These are phyloP conservation scores for Rhodomyrtus tomentosa DNA, from an alignment of 345 rosid genomes.

Conservation along the genomic window DNA sequence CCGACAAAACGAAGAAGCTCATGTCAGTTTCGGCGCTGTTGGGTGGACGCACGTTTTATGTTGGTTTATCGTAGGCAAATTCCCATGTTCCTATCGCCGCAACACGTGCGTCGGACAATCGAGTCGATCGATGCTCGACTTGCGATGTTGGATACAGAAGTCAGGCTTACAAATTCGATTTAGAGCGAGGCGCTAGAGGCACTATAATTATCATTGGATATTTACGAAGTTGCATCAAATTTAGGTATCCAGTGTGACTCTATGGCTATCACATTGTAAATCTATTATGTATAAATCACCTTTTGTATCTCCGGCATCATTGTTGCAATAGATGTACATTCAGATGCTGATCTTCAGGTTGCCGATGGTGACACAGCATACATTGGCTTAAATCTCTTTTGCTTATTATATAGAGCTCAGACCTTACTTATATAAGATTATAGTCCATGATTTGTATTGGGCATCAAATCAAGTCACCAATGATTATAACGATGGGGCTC, in stretches of 20 bases:
- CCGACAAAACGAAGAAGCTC: background rate
- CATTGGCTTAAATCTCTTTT: background rate
- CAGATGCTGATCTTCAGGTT: background rate
- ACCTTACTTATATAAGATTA: background rate
- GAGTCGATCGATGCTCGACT: background rate
- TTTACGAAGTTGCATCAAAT: background rate
- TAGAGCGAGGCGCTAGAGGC: background rate
- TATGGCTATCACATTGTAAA: background rate
- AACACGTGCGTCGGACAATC: background rate
- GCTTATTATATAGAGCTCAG: background rate
- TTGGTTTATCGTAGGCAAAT: background rate
- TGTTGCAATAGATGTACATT: background rate
- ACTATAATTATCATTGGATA: background rate
- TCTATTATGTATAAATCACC: background rate
- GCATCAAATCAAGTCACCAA: background rate
- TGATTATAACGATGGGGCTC: background rate
- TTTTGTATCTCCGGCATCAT: background rate
- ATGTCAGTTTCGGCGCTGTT: background rate
- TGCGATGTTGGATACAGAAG: background rate
- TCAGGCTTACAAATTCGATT: background rate
- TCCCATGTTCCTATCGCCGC: background rate
- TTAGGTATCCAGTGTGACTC: background rate
- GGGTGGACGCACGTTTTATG: background rate
- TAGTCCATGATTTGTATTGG: background rate
- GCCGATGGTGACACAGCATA: background rate